A percentile compares a stretch with the other conserved stretches of the same genome.
Conservation (phyloP, 805 yeast species). For the Ogataea minuta region DNA sequence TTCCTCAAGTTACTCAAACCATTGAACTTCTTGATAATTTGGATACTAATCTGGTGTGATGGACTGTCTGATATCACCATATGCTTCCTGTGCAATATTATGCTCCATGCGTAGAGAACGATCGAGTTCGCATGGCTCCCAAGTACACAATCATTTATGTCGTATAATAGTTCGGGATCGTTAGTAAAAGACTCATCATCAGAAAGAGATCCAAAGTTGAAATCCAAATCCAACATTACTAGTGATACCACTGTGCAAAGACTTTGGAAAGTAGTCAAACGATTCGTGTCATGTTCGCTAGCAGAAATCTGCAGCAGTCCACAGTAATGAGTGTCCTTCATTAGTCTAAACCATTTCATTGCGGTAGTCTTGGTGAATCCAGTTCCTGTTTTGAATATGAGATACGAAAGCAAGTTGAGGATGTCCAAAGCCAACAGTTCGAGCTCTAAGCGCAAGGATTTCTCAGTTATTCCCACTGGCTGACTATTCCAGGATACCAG, state of each 20-base stretch:
- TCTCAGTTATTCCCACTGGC: slow-evolving; percentile 15
- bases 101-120: slow-evolving; percentile 65
- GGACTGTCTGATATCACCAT: slow-evolving; percentile 38
- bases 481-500: slow-evolving; percentile 11
- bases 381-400: slow-evolving; percentile 25
- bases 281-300: slow-evolving; percentile 22
- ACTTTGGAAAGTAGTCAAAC: slow-evolving; percentile 37
- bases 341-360: slow-evolving; percentile 53
- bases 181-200: slow-evolving; percentile 39
- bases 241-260: slow-evolving; percentile 50
- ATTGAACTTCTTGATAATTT: slow-evolving; percentile 21
- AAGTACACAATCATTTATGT: slow-evolving; percentile 22
- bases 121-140: slow-evolving; percentile 44
- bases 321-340: slow-evolving; percentile 34
- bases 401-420: slow-evolving; percentile 26
- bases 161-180: slow-evolving; percentile 39
- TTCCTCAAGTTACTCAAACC: slow-evolving; percentile 23
- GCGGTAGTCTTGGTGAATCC: slow-evolving; percentile 34
- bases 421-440: slow-evolving; percentile 22
- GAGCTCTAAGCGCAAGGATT: slow-evolving; percentile 18
- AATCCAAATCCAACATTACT: slow-evolving; percentile 55
- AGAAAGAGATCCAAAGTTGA: slow-evolving; percentile 42
- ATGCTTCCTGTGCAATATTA: slow-evolving; percentile 52
- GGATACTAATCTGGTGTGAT: slow-evolving; percentile 20
- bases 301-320: slow-evolving; percentile 26